Conservation (phyloP, 345 rosid species). For the Salix suchowensis region DNA sequence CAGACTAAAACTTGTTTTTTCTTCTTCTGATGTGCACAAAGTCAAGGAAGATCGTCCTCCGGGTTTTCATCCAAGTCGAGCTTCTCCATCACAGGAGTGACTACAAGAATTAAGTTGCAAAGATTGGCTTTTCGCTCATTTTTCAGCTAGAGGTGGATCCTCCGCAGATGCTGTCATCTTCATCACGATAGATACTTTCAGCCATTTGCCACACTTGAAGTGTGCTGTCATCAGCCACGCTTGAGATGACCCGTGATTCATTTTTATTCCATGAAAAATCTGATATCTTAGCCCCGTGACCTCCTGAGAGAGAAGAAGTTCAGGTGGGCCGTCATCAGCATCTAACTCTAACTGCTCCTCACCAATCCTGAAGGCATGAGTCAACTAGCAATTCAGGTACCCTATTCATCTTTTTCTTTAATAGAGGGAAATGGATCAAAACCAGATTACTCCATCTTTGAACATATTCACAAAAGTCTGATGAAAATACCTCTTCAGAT, state of each 20-base stretch:
- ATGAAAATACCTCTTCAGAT: slow-evolving; percentile 66
- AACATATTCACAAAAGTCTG: background rate
- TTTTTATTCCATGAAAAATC: slow-evolving; percentile 82
- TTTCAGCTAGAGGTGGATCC: background rate
- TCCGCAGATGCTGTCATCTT: slow-evolving; percentile 21
- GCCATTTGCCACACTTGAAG: slow-evolving; percentile 83
- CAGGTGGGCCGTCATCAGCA: slow-evolving; percentile 80
- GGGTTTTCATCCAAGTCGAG: too few relatives aligned
- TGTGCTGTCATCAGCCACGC: slow-evolving; percentile 72
- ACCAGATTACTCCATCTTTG: background rate
- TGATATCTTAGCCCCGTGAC: slow-evolving; percentile 74
- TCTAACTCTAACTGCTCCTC: slow-evolving; percentile 78
- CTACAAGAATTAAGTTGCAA: background rate
- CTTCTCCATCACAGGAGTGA: too few relatives aligned
- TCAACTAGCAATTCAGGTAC: background rate
- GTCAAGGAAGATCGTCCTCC: too few relatives aligned
- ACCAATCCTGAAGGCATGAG: slow-evolving; percentile 48
- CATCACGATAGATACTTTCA: slow-evolving; percentile 57
- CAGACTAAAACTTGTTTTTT: too few relatives aligned
- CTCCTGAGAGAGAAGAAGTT: slow-evolving; percentile 81
- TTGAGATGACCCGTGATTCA: slow-evolving; percentile 71
- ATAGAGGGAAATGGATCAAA: background rate
- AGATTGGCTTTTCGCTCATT: background rate
- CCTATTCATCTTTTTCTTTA: background rate
- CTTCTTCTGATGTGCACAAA: too few relatives aligned